phyloP scores from a whole-genome alignment of 192 early-diverging fungal genomes.

The Funneliformis mosseae region DNA sequence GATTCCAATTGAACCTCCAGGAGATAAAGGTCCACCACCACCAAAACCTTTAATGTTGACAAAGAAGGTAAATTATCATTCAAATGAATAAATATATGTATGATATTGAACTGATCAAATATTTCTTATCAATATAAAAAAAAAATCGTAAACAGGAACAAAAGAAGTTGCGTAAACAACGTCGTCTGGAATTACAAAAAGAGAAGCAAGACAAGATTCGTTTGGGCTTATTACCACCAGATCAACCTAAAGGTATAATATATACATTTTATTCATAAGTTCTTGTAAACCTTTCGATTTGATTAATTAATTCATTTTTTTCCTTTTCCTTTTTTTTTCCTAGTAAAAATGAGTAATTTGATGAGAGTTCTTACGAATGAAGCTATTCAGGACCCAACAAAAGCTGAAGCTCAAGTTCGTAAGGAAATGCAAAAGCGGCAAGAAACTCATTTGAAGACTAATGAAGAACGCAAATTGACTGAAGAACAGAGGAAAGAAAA shows the following conservation, averaged over 20 bases:
- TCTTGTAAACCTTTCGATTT: neutral
- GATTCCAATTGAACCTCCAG: constrained; percentile 77
- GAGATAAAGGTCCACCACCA: constrained; percentile 58
- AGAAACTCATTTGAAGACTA: constrained; percentile 79
- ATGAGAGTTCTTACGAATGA: constrained; percentile 95
- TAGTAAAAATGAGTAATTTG: constrained; percentile 88
- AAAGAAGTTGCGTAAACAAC: constrained; percentile 91
- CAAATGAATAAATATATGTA: neutral
- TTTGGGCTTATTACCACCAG: constrained; percentile 88
- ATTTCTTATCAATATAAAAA: neutral
- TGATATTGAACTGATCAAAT: neutral
- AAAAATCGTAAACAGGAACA: constrained; percentile 59
- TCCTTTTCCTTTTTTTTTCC: neutral
- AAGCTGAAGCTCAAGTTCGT: constrained; percentile 90
- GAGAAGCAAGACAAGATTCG: constrained; percentile 96
- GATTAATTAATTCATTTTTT: neutral
- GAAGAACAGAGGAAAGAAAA: constrained; percentile 86
- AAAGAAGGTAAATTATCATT: constrained; percentile 55
- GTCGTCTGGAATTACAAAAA: constrained; percentile 78
- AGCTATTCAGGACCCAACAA: constrained; percentile 92
- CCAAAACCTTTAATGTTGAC: constrained; percentile 78
- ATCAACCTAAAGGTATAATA: constrained; percentile 74
- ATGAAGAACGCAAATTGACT: constrained; percentile 82
- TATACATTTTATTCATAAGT: neutral
- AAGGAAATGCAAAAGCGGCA: constrained; percentile 81